Conservation (phyloP, 768 basidiomycete genomes). For the Agaricus blazei region DNA sequence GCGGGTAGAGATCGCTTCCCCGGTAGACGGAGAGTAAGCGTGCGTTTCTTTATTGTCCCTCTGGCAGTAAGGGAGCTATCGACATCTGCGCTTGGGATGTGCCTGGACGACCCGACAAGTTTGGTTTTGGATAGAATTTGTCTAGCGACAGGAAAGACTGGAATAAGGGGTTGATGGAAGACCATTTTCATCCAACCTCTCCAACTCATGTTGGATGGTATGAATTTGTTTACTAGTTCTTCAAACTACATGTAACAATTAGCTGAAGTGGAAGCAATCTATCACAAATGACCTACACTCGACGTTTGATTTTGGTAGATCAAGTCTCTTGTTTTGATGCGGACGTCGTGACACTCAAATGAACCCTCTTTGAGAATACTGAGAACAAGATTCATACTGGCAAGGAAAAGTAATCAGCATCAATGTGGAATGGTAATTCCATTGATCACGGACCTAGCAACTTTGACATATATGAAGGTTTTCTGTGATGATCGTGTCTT, state of each 20-base stretch:
- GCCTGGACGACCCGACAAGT: constrained; percentile 40
- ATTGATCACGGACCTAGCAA: constrained; percentile 50
- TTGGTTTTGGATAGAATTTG: constrained; percentile 78
- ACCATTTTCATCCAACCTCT: constrained; percentile 82
- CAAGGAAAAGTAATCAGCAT: constrained; percentile 1
- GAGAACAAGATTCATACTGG: constrained; percentile 63
- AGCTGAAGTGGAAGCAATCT: not conserved
- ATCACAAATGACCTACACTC: constrained; percentile 51
- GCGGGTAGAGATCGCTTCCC: constrained; percentile 4
- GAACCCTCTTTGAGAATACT: constrained; percentile 83
- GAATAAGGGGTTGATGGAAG: constrained; percentile 73
- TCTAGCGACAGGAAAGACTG: constrained; percentile 73
- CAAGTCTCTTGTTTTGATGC: constrained; percentile 74
- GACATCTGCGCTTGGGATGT: not conserved
- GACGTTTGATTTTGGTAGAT: constrained; percentile 80
- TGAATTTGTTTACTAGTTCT: constrained; percentile 73
- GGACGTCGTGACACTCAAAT: constrained; percentile 76
- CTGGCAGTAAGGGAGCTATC: not conserved
- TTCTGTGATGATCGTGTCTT: constrained; percentile 76
- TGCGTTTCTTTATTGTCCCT: not conserved
- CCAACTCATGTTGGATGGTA: constrained; percentile 75
- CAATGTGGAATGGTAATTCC: constrained; percentile 12
- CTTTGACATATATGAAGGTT: constrained; percentile 74
- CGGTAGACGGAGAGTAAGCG: not conserved
- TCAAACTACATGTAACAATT: constrained; percentile 51